A percentile compares a stretch with the other conserved stretches of the same genome.
These are phyloP conservation scores for Tremellales sp. DNA, from an alignment of 1,284 basidiomycete genomes.

Conservation along the genomic window DNA sequence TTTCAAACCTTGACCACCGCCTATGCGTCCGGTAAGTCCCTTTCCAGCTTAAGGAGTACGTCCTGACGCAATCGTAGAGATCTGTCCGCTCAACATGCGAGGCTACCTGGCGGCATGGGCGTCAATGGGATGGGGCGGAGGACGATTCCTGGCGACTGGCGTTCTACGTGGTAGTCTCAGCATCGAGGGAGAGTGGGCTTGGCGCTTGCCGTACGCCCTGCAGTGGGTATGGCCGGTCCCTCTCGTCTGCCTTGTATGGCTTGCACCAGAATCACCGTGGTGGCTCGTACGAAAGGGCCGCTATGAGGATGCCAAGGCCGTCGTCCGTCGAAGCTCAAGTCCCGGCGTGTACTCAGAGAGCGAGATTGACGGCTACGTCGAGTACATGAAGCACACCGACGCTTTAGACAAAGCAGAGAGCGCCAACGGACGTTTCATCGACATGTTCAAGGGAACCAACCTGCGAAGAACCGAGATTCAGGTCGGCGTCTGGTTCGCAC, in stretches of 20 bases:
- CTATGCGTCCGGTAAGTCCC: slow-evolving; percentile 36
- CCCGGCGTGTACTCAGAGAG: slow-evolving; percentile 8
- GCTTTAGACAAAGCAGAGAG: slow-evolving; percentile 21
- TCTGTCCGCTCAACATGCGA: slow-evolving; percentile 47
- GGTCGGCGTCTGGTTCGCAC: background rate
- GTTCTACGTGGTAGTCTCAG: slow-evolving; percentile 30
- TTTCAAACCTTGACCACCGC: slow-evolving; percentile 31
- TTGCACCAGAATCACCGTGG: slow-evolving; percentile 1
- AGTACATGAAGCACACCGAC: slow-evolving; percentile 24
- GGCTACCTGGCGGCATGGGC: slow-evolving; percentile 42
- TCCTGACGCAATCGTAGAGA: slow-evolving; percentile 22
- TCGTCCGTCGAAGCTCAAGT: slow-evolving; percentile 9
- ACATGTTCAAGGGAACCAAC: slow-evolving; percentile 50
- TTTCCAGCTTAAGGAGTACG: background rate
- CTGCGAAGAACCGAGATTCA: slow-evolving; percentile 48
- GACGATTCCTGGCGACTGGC: slow-evolving; percentile 33
- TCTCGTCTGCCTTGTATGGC: background rate
- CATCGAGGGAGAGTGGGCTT: slow-evolving; percentile 19
- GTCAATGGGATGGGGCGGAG: slow-evolving; percentile 15
- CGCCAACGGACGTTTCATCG: slow-evolving; percentile 45
- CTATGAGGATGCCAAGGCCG: slow-evolving; percentile 15
- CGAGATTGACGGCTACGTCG: slow-evolving; percentile 13
- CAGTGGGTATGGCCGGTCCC: slow-evolving; percentile 8
- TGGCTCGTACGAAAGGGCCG: slow-evolving; percentile 3
- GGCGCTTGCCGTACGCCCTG: slow-evolving; percentile 38